Evolutionary conservation across 441 rosid genomes (phyloP).

Genomic region (Metrosideros polymorpha): DNA sequence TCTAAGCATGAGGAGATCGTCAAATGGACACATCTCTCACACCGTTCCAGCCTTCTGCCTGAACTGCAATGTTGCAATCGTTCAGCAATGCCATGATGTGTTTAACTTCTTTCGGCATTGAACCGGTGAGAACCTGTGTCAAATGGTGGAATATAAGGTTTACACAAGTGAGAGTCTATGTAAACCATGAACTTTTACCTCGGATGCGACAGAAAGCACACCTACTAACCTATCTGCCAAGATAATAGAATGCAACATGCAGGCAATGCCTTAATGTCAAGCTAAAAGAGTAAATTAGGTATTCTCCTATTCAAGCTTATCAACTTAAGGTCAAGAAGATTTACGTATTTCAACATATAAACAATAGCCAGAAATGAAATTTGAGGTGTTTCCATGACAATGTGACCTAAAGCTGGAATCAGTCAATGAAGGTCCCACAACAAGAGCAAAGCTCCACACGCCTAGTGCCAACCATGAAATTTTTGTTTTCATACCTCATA

Average conservation of each 20-base stretch:
- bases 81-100: conserved; percentile 71
- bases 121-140: conserved; percentile 85
- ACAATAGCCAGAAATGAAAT: neutral
- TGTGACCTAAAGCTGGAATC: neutral
- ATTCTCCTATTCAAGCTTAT: neutral
- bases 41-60: conserved; percentile 2
- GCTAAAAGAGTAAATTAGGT: neutral
- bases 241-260: neutral
- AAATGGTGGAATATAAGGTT: neutral
- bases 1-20: neutral
- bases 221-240: neutral
- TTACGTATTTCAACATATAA: neutral
- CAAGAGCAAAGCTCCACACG: neutral
- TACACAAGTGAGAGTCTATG: neutral
- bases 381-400: neutral
- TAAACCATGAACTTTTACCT: neutral
- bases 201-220: neutral
- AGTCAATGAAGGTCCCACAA: neutral
- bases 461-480: neutral
- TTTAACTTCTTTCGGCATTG: conserved; percentile 87
- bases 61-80: conserved; percentile 28
- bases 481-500: conserved; percentile 44
- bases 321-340: neutral
- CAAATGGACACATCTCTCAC: conserved; percentile 19
- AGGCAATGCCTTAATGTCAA: neutral